These are phyloP conservation scores for Collybiopsis confluens DNA, from an alignment of 768 basidiomycete genomes.

Conservation along the genomic window DNA sequence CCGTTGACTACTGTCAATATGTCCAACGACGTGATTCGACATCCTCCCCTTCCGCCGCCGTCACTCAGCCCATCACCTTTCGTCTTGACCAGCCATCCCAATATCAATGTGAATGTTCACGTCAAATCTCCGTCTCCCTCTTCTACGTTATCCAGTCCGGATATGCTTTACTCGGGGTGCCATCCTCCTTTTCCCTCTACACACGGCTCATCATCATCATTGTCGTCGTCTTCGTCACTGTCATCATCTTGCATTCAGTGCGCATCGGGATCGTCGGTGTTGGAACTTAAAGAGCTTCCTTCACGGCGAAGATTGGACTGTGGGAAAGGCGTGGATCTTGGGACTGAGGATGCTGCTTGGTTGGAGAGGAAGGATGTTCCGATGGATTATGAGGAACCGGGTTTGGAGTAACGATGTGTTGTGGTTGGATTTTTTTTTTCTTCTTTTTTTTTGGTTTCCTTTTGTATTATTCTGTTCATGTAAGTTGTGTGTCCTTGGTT, in stretches of 20 bases:
- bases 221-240: no score
- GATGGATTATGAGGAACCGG: conserved; percentile 66
- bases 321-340: conserved; percentile 63
- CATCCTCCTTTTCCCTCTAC: neutral
- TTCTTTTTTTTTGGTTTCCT: neutral
- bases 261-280: neutral
- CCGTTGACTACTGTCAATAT: no score
- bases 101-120: no score
- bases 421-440: neutral
- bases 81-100: no score
- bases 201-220: neutral
- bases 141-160: no score
- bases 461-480: neutral
- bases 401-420: neutral
- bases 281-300: conserved; percentile 61
- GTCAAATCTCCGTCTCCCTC: no score
- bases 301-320: conserved; percentile 54
- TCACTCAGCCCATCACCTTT: neutral
- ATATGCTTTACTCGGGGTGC: no score
- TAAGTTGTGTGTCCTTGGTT: no score
- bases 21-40: no score
- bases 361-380: conserved; percentile 72
- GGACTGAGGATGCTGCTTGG: conserved; percentile 59
- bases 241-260: neutral
- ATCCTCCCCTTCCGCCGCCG: neutral